Percentiles rank a stretch among this genome's conserved stretches.
Evolutionary conservation across 345 rosid species (phyloP).

Genomic region (Aethionema arabicum): DNA sequence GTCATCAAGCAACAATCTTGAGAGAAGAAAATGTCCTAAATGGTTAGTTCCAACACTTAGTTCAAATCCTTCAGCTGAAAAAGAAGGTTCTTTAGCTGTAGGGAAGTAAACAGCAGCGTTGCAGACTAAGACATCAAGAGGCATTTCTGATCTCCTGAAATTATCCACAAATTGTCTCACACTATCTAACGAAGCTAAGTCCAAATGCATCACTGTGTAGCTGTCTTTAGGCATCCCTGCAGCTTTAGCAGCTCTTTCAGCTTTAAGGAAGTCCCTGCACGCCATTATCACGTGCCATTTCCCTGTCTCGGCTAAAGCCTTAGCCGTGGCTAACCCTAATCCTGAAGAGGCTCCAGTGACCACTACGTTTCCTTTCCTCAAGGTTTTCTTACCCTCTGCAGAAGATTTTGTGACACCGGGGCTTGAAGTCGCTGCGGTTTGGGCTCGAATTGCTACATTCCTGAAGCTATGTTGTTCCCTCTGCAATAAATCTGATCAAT

Average conservation of each 20-base stretch:
- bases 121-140: slow-evolving; percentile 91
- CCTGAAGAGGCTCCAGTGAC: slow-evolving; percentile 96
- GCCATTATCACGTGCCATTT: slow-evolving; percentile 97
- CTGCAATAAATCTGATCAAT: slow-evolving; percentile 38
- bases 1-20: slow-evolving; percentile 81
- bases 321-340: slow-evolving; percentile 85
- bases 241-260: slow-evolving; percentile 34
- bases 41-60: slow-evolving; percentile 96
- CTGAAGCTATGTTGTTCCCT: slow-evolving; percentile 50
- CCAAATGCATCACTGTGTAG: slow-evolving; percentile 90
- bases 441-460: slow-evolving; percentile 58
- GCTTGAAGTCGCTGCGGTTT: slow-evolving; percentile 56
- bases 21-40: slow-evolving; percentile 88
- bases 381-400: slow-evolving; percentile 69
- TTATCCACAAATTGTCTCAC: slow-evolving; percentile 83
- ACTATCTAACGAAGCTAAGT: slow-evolving; percentile 87
- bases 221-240: slow-evolving; percentile 70
- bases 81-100: slow-evolving; percentile 93
- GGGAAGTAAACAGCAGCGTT: slow-evolving; percentile 96
- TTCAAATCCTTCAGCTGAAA: slow-evolving; percentile 93
- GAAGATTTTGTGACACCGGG: slow-evolving; percentile 53
- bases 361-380: slow-evolving; percentile 73
- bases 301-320: slow-evolving; percentile 84
- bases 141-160: slow-evolving; percentile 64
- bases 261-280: slow-evolving; percentile 61